A percentile compares a stretch with the other conserved stretches of the same genome.
Conservation (phyloP, 164 flowering plant species). For the Sextonia rubra region DNA sequence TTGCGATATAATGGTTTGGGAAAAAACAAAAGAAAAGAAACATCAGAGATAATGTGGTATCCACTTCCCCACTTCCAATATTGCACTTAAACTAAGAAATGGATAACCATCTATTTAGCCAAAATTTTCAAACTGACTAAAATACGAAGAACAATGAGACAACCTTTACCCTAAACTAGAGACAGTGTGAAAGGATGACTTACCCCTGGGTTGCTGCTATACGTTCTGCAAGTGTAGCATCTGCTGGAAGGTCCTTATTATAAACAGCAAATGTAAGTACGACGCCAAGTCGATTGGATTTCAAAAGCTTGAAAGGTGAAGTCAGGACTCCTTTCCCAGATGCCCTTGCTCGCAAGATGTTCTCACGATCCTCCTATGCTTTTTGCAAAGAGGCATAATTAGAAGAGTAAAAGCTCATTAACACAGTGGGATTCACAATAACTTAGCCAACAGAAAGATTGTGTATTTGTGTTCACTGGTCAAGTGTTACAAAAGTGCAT, state of each 20-base stretch:
- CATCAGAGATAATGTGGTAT: background rate
- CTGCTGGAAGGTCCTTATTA: constrained; percentile 48
- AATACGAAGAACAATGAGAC: background rate
- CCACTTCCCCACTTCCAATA: no score
- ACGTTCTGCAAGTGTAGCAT: constrained; percentile 74
- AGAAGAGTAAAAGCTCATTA: background rate
- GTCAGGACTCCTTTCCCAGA: constrained; percentile 93
- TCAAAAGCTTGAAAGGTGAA: constrained; percentile 85
- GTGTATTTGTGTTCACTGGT: no score
- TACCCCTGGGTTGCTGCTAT: constrained; percentile 83
- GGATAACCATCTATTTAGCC: background rate
- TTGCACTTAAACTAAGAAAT: background rate
- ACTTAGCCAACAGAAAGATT: background rate
- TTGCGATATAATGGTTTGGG: no score
- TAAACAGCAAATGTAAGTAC: constrained; percentile 95
- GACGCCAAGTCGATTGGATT: constrained; percentile 88
- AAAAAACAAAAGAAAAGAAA: no score
- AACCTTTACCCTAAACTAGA: background rate
- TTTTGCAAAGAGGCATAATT: background rate
- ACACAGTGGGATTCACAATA: background rate
- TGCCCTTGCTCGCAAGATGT: constrained; percentile 88
- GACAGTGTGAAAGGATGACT: background rate
- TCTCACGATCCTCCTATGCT: constrained; percentile 88
- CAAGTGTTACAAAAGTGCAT: no score
- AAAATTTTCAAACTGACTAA: background rate